Conservation (phyloP, 805 yeast genomes). For the Debaryomyces tyrocola region DNA sequence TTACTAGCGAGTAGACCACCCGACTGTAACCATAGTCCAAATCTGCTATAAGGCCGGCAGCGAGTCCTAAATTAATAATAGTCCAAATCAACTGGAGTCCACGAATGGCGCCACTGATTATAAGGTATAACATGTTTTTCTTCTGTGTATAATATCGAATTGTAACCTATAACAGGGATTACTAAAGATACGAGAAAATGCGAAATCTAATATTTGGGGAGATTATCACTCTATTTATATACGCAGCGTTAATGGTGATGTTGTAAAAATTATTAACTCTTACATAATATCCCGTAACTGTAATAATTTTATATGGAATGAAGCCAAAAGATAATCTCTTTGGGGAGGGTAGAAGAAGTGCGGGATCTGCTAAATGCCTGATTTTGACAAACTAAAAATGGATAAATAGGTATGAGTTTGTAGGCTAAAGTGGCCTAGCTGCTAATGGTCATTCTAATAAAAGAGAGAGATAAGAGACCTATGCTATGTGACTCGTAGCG, state of each 20-base stretch:
- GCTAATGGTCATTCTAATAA: no score
- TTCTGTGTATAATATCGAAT: background rate
- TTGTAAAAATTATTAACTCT: background rate
- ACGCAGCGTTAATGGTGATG: background rate
- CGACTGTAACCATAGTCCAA: background rate
- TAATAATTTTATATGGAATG: background rate
- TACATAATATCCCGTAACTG: background rate
- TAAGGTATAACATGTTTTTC: background rate
- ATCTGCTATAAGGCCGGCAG: constrained; percentile 3
- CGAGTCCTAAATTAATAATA: constrained; percentile 4
- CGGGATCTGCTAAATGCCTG: no score
- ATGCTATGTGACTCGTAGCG: no score
- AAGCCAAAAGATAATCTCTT: no score
- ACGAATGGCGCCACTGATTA: background rate
- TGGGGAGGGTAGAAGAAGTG: no score
- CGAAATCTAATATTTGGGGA: no score
- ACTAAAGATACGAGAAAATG: background rate
- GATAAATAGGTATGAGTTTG: no score
- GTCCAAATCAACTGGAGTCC: background rate
- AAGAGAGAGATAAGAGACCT: no score
- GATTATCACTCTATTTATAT: background rate
- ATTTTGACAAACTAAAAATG: no score
- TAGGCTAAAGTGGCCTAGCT: no score
- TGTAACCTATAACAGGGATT: background rate
- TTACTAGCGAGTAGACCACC: constrained; percentile 3